Conservation (phyloP, 2,329 filamentous ascomycete species). For the Diaporthe ampelina region DNA sequence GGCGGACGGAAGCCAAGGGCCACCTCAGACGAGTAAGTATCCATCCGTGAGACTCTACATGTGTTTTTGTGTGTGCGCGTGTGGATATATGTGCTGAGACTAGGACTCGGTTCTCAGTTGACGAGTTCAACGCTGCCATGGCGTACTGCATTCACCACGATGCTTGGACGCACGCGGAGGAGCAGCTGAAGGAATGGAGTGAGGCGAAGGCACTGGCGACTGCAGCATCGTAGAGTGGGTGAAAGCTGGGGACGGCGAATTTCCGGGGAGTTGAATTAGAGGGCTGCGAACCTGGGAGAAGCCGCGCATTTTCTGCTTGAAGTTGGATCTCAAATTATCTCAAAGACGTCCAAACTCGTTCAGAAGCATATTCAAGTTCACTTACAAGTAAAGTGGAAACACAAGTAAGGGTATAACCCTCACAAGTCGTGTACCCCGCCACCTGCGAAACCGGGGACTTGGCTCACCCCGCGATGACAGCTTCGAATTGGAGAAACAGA, state of each 20-base stretch:
- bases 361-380: too few species aligned
- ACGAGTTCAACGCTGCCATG: constrained; percentile 32
- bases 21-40: constrained; percentile 33
- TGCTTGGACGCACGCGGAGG: constrained; percentile 34
- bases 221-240: not conserved
- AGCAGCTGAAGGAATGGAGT: constrained; percentile 31
- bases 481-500: constrained; percentile 13
- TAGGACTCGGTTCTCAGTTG: not conserved
- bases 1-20: constrained; percentile 11
- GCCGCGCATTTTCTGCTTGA: not conserved
- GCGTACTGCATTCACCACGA: constrained; percentile 36
- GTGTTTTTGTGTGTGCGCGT: not conserved
- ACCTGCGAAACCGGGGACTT: constrained; percentile 32
- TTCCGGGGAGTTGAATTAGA: too few species aligned
- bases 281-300: not conserved
- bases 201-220: not conserved
- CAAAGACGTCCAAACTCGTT: not conserved
- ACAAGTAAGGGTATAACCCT: constrained; percentile 15
- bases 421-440: not conserved
- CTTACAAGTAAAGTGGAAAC: too few species aligned
- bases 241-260: not conserved
- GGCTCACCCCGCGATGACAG: constrained; percentile 40
- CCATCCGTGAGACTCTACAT: not conserved
- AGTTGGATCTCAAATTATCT: not conserved
- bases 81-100: not conserved